Base-by-base conservation (phyloP, 257 asterid genomes). In the Fraxinus anomala region DNA sequence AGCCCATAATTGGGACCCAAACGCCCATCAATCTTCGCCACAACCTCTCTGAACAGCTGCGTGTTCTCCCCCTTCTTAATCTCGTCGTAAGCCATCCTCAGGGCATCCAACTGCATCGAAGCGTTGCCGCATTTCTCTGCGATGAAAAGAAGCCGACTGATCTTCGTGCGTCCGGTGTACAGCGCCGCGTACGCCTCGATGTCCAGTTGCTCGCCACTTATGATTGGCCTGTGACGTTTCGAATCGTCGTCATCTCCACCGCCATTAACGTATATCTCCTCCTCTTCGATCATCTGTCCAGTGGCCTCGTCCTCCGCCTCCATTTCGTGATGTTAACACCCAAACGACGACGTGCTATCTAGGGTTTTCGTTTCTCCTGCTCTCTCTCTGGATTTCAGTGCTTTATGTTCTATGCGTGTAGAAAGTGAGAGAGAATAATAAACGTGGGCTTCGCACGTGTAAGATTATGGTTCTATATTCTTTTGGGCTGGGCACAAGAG, bases 61-160 rank as follows among this genome's bases (percentile, higher is more conserved):
- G 98, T 89, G 82, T 96, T 91, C 81, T 96, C 97, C 23, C 99
- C 98, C 86, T 91, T 93, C 87, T 93, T 96, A 73, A 93, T 83
- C 91, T 92, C 99, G 71, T 93, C 98, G 79, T 89, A 96, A 16
- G 99, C 97, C 92, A 96, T 93, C 73, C 99, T 79, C 84, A 96
- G 77, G 28, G 98, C 97, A 73, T 96, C 99, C 73, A 90, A 71
- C 81, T 89, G 90, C 99, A 91, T 93, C 82, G 94, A 56, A 31
- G 76, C 72, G 73, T 82, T 88, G 36, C 86, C 93, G 73, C 98
- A 92, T 76, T 77, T 87, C 3, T 89, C 97, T 0, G 96, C 89
- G 36, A 96, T 91, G 79, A 96, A 93, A 0, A 90, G 81, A 6
- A 96, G 92, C 80, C 99, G 90, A 82, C 76, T 79, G 82, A 89